These are phyloP conservation scores for Pseudocercospora vitis DNA, from an alignment of 2,329 filamentous ascomycete species.

Conservation along the genomic window DNA sequence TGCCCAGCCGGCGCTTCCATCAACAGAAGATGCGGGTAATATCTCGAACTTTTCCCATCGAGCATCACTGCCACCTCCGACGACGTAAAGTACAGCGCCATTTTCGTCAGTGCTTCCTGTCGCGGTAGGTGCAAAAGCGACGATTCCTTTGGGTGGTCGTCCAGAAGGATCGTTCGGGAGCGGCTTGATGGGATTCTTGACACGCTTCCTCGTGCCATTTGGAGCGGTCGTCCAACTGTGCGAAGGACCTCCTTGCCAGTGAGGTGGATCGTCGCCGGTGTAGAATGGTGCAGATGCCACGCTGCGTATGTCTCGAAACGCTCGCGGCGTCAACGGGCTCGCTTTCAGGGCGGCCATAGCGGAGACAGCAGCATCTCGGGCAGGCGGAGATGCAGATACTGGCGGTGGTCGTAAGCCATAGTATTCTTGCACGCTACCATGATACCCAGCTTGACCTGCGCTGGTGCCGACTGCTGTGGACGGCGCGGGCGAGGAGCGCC, in stretches of 20 bases:
- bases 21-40: conserved; percentile 19
- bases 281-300: conserved; percentile 80
- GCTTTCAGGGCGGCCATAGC: conserved; percentile 35
- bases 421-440: conserved; percentile 38
- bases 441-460: conserved; percentile 23
- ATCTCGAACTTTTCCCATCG: conserved; percentile 40
- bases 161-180: conserved; percentile 55
- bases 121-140: conserved; percentile 65
- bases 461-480: conserved; percentile 21
- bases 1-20: conserved; percentile 27
- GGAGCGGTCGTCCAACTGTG: conserved; percentile 38
- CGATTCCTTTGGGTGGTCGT: conserved; percentile 73
- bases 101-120: conserved; percentile 28
- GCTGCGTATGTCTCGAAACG: conserved; percentile 88
- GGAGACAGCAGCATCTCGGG: conserved; percentile 22
- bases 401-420: conserved; percentile 36
- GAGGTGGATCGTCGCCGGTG: conserved; percentile 69
- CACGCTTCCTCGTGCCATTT: conserved; percentile 37
- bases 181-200: conserved; percentile 42
- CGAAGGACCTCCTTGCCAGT: conserved; percentile 38
- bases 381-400: conserved; percentile 29
- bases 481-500: conserved; percentile 29
- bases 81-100: conserved; percentile 33
- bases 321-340: conserved; percentile 61
- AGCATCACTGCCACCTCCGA: conserved; percentile 38